Base-by-base conservation (phyloP, 306 rosid genomes). In the Trifolium subterraneum region DNA sequence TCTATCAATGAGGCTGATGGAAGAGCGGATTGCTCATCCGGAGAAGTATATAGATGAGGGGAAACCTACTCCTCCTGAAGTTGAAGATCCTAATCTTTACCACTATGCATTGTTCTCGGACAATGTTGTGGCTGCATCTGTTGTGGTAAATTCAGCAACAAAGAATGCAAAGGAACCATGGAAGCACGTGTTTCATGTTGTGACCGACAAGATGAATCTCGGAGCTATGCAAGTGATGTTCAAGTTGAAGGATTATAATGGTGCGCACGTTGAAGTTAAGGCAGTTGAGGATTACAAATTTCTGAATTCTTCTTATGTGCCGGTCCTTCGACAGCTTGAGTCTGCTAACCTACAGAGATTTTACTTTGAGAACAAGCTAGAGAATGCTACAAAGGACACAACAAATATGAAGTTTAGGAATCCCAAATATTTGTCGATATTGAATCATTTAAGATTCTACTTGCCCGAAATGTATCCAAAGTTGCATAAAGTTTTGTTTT, bases 221-320 rank as follows among this genome's bases (percentile, higher is more conserved):
- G 97, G 97, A 55, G 97, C 97, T 58, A 91, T 91, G 97, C 94
- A 91, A 81, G 94, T 91, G 61, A 86, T 89, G 94, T 91, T 89
- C 80, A 89, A 87, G 81, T 78, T 86, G 77, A 91, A 91, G 80
- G 77, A 87, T 63, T 87, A 86, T 48, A 87, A 89, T 62, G 92
- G 92, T 11, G 88, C 97, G 3, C 92, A 88, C 60, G 72, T 91
- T 75, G 92, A 91, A 65, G 95, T 91, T 59, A 87, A 87, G 84
- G 94, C 94, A 5, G 97, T 91, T 74, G 97, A 91, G 74, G 97
- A 91, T 78, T 91, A 89, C 86, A 87, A 89, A 68, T 91, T 89
- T 74, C 76, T 91, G 82, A 91, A 89, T 71, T 91, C 97, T 33
- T 89, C 94, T 0, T 91, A 91, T 61, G 94, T 89, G 44, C 94